Conservation (phyloP, 2,329 filamentous ascomycete genomes). For the Calonectria pseudoreteaudii region DNA sequence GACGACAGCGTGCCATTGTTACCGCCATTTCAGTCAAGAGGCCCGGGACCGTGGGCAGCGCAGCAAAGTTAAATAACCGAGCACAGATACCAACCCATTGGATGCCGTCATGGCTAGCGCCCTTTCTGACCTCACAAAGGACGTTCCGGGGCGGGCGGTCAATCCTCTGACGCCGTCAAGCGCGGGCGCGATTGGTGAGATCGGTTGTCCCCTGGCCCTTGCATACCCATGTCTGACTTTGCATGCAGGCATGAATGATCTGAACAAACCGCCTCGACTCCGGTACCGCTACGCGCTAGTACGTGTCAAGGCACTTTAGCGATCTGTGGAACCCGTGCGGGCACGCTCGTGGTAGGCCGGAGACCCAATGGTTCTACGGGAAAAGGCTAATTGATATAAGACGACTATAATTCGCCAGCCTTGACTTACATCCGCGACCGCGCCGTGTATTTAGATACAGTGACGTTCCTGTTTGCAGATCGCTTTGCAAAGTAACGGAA, state of each 20-base stretch:
- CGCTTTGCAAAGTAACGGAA: background rate
- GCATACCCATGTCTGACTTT: slow-evolving; percentile 6
- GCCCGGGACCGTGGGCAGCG: background rate
- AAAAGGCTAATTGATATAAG: slow-evolving; percentile 12
- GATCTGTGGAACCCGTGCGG: background rate
- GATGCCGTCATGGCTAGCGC: background rate
- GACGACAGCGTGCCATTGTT: background rate
- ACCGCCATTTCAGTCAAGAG: background rate
- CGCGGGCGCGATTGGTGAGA: slow-evolving; percentile 3
- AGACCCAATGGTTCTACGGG: background rate
- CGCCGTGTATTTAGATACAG: slow-evolving; percentile 6
- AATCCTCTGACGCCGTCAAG: background rate
- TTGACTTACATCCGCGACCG: background rate
- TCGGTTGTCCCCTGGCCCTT: slow-evolving; percentile 8
- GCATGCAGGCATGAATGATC: background rate
- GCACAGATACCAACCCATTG: background rate
- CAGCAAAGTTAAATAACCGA: slow-evolving; percentile 8
- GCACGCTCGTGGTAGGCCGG: background rate
- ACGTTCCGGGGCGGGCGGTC: background rate
- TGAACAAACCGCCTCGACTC: background rate
- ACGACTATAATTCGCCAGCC: slow-evolving; percentile 6
- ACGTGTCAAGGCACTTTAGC: slow-evolving; percentile 2
- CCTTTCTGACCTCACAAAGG: background rate
- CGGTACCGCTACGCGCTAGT: slow-evolving; percentile 3
- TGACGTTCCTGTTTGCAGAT: slow-evolving; percentile 1